These are phyloP conservation scores for Coniella vitis DNA, from an alignment of 2,329 filamentous ascomycete genomes.

Conservation along the genomic window DNA sequence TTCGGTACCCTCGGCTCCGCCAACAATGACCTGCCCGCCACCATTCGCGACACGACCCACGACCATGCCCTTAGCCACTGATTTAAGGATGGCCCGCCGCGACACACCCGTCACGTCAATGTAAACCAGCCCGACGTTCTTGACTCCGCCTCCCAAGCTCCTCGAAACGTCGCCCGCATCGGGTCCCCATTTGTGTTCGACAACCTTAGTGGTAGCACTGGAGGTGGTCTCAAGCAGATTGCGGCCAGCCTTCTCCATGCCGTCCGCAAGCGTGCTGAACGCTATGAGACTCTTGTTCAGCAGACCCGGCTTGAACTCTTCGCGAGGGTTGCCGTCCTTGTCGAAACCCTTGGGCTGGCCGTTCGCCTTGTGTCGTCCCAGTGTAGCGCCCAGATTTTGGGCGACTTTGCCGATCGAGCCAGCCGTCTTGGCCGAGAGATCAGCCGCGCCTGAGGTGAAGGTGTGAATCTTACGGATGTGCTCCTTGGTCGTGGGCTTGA, in stretches of 20 bases:
- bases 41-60: slow-evolving; percentile 71
- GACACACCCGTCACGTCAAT: slow-evolving; percentile 94
- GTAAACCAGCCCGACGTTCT: slow-evolving; percentile 95
- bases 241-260: slow-evolving; percentile 80
- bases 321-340: slow-evolving; percentile 58
- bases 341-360: slow-evolving; percentile 55
- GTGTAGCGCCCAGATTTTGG: slow-evolving; percentile 78
- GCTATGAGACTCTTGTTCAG: slow-evolving; percentile 96
- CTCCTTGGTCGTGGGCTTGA: slow-evolving; percentile 76
- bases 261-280: slow-evolving; percentile 89
- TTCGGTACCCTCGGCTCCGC: slow-evolving; percentile 44
- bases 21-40: slow-evolving; percentile 67
- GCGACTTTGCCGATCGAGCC: slow-evolving; percentile 76
- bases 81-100: slow-evolving; percentile 82
- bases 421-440: slow-evolving; percentile 77
- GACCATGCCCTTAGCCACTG: slow-evolving; percentile 94
- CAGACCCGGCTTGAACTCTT: slow-evolving; percentile 77
- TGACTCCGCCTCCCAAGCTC: slow-evolving; percentile 76
- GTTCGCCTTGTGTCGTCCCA: slow-evolving; percentile 55
- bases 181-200: slow-evolving; percentile 80
- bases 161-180: slow-evolving; percentile 76
- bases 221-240: slow-evolving; percentile 69
- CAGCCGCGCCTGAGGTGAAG: slow-evolving; percentile 73
- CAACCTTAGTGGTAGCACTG: slow-evolving; percentile 74
- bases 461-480: slow-evolving; percentile 84